Conservation (phyloP, 139 green algal genomes). For the Chlorella vulgaris region DNA sequence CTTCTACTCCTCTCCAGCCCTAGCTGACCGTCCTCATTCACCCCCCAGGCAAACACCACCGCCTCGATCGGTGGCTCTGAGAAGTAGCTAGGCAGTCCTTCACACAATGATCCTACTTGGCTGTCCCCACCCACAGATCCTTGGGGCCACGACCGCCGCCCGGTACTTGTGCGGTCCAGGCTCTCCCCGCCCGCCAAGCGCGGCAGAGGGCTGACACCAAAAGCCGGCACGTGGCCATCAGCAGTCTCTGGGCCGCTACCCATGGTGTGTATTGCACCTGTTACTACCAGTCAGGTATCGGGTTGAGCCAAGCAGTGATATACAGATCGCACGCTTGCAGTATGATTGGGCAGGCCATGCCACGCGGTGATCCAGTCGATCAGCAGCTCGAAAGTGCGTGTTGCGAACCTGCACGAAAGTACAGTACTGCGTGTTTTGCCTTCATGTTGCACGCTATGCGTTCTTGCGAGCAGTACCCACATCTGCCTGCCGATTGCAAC, state of each 20-base stretch:
- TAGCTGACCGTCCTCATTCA: conserved; percentile 82
- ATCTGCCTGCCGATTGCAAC: too few species aligned
- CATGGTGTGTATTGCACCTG: too few species aligned
- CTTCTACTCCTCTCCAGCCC: background rate
- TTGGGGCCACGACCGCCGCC: background rate
- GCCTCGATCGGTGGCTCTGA: conserved; percentile 76
- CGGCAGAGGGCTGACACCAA: background rate
- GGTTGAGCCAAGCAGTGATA: too few species aligned
- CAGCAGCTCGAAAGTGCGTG: too few species aligned
- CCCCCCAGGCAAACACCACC: conserved; percentile 88
- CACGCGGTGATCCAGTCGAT: too few species aligned
- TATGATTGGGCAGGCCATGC: too few species aligned
- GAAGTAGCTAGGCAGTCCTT: conserved; percentile 4
- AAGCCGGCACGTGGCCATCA: background rate
- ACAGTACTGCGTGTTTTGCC: too few species aligned
- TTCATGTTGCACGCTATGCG: too few species aligned
- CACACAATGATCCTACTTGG: background rate
- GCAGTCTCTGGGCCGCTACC: background rate
- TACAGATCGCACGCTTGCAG: too few species aligned
- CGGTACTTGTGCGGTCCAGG: background rate
- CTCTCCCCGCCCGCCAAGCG: background rate
- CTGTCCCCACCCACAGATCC: background rate
- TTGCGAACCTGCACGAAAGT: too few species aligned
- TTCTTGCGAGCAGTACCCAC: too few species aligned
- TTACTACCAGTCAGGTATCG: too few species aligned